Base-by-base conservation (phyloP, 2,329 filamentous ascomycete species). In the Fusarium nodosum region DNA sequence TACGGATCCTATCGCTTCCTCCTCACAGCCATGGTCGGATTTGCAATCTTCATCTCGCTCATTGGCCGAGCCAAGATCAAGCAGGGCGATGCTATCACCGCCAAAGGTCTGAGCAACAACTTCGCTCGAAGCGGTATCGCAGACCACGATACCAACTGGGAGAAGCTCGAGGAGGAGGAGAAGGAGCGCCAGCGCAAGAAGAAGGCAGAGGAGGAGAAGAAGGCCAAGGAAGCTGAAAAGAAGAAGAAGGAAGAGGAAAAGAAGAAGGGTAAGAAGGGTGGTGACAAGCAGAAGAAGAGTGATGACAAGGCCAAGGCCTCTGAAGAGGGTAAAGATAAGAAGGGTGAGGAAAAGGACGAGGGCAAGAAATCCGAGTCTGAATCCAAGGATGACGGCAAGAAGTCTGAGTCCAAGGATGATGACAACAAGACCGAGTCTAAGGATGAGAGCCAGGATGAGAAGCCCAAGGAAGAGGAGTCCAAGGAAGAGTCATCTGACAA, bases 1-100 rank as follows among this genome's bases (percentile, higher is more conserved):
- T 97, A 97, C 79, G 87, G 85, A 63, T 92, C 90, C 51, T 97
- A 97, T 83, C 93, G 95, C 34, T 97, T 97, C 80, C 90, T 97
- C 11, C 85, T 97, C 73, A 97, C 95, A 3, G 95, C 94, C 78
- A 87, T 97, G 64, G 94, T 97, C 30, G 94, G 95, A 39, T 84
- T 88, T 44, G 90, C 91, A 67, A 95, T 97, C 72, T 89, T 96
- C 42, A 82, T 93, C 72, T 95, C 88, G 68, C 83, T 97, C 71
- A 87, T 97, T 67, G 93, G 93, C 41, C 89, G 94, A 65, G 91
- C 94, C 75, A 91, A 94, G 82, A 89, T 97, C 71, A 85, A 81
- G 53, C 74, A 77, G 34, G 62, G 68, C 2, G 61, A 73, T 20
- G 54, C 64, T 1, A 70, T 78, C 9, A 78, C 79, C 18, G 77